phyloP scores from a whole-genome alignment of 768 basidiomycete species.

The Pleurotus eryngii region DNA sequence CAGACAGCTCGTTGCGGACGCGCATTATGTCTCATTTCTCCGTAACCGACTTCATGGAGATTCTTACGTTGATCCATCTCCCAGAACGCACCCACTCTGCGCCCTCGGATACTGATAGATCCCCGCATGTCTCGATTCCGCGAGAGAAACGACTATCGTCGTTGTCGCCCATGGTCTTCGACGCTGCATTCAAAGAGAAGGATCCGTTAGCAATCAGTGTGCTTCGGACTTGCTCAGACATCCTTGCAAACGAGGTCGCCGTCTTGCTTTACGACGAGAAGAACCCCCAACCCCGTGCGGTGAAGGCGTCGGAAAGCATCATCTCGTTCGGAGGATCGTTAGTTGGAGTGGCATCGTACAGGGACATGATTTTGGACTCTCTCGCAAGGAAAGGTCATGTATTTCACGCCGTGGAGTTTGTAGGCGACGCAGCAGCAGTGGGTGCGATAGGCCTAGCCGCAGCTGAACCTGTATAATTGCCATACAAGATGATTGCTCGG shows the following conservation, averaged over 20 bases:
- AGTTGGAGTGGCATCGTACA: constrained; percentile 59
- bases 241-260: constrained; percentile 58
- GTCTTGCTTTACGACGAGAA: constrained; percentile 41
- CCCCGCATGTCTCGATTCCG: constrained; percentile 29
- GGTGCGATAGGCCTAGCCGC: constrained; percentile 61
- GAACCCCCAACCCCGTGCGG: constrained; percentile 25
- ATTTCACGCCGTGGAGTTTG: constrained; percentile 63
- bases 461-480: constrained; percentile 6
- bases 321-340: constrained; percentile 81
- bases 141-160: constrained; percentile 75
- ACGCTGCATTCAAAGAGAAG: constrained; percentile 64
- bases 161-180: constrained; percentile 75
- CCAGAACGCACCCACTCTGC: constrained; percentile 45
- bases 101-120: constrained; percentile 17
- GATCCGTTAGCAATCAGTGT: constrained; percentile 67
- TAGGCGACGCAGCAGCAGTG: constrained; percentile 64
- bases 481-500: no score
- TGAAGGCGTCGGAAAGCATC: constrained; percentile 54
- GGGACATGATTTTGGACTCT: constrained; percentile 51
- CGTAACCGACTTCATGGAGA: constrained; percentile 54
- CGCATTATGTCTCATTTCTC: constrained; percentile 55
- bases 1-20: constrained; percentile 37
- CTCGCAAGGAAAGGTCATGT: constrained; percentile 55
- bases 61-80: constrained; percentile 61
- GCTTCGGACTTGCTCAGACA: constrained; percentile 45